phyloP scores from a whole-genome alignment of 768 basidiomycete species.

The Mycena leptocephala region DNA sequence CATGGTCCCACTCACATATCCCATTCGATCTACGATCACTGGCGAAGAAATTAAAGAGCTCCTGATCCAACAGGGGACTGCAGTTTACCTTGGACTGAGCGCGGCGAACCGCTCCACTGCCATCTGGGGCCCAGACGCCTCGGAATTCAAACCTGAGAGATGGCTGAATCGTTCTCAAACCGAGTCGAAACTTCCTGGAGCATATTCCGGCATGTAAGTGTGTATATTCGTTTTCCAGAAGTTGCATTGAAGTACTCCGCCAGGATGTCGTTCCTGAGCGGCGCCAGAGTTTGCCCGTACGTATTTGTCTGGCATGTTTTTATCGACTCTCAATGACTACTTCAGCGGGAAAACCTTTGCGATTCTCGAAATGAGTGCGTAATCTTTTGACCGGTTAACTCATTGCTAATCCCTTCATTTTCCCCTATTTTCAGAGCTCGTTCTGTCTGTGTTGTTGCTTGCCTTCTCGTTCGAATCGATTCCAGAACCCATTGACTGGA shows the following conservation, averaged over 20 bases:
- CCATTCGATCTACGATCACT: slow-evolving; percentile 43
- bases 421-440: slow-evolving; percentile 35
- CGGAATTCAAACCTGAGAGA: slow-evolving; percentile 66
- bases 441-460: slow-evolving; percentile 43
- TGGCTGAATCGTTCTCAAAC: slow-evolving; percentile 55
- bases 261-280: slow-evolving; percentile 65
- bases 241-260: slow-evolving; percentile 30
- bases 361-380: slow-evolving; percentile 56
- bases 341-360: slow-evolving; percentile 56
- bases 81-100: slow-evolving; percentile 49
- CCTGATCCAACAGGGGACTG: slow-evolving; percentile 55
- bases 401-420: neutral
- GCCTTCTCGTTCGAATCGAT: slow-evolving; percentile 40
- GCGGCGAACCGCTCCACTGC: slow-evolving; percentile 54
- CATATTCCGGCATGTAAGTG: slow-evolving; percentile 20
- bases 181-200: slow-evolving; percentile 36
- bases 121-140: slow-evolving; percentile 65
- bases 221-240: slow-evolving; percentile 57
- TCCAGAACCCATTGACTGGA: slow-evolving; percentile 43
- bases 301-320: slow-evolving; percentile 40
- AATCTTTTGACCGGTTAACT: neutral
- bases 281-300: slow-evolving; percentile 63
- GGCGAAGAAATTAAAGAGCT: slow-evolving; percentile 51
- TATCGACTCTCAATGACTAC: neutral
- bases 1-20: slow-evolving; percentile 52